phyloP scores from a whole-genome alignment of 192 early-diverging fungal species.

The Backusella parvicylindrica region DNA sequence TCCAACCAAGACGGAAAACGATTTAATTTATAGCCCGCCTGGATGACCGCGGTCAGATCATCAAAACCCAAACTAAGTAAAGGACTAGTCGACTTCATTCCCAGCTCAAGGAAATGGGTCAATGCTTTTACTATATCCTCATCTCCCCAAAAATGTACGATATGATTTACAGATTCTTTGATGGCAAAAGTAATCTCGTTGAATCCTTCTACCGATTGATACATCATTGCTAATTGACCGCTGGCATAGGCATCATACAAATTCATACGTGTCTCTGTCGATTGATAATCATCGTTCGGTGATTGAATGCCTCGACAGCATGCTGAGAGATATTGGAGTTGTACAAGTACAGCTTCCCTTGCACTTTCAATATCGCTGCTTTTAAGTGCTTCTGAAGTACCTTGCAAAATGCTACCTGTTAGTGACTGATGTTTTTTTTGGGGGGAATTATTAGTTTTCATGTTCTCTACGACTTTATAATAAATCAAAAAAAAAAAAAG shows the following conservation, averaged over 20 bases:
- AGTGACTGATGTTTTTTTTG: conserved; percentile 7
- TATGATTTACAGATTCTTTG: conserved; percentile 37
- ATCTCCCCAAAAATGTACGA: conserved; percentile 43
- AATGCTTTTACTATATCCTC: conserved; percentile 39
- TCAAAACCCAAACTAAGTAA: conserved; percentile 44
- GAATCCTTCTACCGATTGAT: conserved; percentile 19
- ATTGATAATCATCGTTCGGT: conserved; percentile 45
- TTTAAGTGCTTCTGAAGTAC: not conserved
- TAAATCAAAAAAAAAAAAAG: not conserved
- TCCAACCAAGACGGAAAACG: conserved; percentile 48
- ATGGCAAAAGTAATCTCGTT: conserved; percentile 37
- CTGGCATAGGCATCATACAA: conserved; percentile 31
- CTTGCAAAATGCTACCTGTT: conserved; percentile 24
- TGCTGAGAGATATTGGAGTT: conserved; percentile 45
- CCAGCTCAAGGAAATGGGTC: conserved; percentile 45
- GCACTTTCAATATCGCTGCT: conserved; percentile 24
- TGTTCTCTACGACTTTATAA: not conserved
- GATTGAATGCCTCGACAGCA: conserved; percentile 53
- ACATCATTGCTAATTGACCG: conserved; percentile 20
- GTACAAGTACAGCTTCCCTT: conserved; percentile 33
- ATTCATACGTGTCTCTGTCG: conserved; percentile 12
- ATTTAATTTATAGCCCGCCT: conserved; percentile 35
- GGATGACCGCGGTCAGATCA: conserved; percentile 29
- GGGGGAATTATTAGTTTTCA: not conserved
- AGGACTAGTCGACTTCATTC: conserved; percentile 41